Evolutionary conservation across 2,329 filamentous ascomycete species (phyloP).

Genomic region (Remersonia thermophila): DNA sequence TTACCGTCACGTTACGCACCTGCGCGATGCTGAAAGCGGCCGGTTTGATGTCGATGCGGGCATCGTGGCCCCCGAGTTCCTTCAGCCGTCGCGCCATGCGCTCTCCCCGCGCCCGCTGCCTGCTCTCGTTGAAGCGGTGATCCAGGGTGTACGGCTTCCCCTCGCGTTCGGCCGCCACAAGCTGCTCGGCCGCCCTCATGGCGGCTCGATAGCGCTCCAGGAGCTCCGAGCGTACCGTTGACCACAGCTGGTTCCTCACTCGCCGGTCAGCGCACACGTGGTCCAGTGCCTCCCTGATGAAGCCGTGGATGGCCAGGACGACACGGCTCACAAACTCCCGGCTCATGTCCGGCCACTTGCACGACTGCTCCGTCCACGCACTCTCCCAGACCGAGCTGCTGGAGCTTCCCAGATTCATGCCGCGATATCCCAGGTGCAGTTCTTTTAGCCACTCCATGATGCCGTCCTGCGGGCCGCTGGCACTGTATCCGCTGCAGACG

Average conservation of each 20-base stretch:
- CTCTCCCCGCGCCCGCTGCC: conserved; percentile 9
- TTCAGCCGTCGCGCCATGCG: conserved; percentile 9
- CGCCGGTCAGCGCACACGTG: conserved; percentile 13
- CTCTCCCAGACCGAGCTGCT: conserved; percentile 12
- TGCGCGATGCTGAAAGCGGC: conserved; percentile 8
- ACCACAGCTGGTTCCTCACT: conserved; percentile 14
- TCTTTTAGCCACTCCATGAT: conserved; percentile 17
- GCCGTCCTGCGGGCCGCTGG: conserved; percentile 3
- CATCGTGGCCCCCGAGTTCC: not conserved
- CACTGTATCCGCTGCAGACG: conserved; percentile 1
- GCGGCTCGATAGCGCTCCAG: conserved; percentile 16
- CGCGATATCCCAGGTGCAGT: conserved; percentile 16
- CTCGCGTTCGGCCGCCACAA: conserved; percentile 20
- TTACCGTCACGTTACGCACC: conserved; percentile 9
- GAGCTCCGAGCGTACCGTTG: conserved; percentile 13
- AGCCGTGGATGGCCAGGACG: conserved; percentile 20
- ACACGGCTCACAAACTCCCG: conserved; percentile 19
- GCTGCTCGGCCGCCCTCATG: conserved; percentile 16
- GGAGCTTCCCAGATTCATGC: conserved; percentile 17
- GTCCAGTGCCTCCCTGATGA: conserved; percentile 15
- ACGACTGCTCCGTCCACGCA: conserved; percentile 21
- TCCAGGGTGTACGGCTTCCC: conserved; percentile 22
- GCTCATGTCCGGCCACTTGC: conserved; percentile 20
- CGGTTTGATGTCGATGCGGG: not conserved
- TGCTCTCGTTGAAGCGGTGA: conserved; percentile 13